A percentile compares a stretch with the other conserved stretches of the same genome.
phyloP scores from a whole-genome alignment of 1,284 basidiomycete species.

The Pterulicium gracile region DNA sequence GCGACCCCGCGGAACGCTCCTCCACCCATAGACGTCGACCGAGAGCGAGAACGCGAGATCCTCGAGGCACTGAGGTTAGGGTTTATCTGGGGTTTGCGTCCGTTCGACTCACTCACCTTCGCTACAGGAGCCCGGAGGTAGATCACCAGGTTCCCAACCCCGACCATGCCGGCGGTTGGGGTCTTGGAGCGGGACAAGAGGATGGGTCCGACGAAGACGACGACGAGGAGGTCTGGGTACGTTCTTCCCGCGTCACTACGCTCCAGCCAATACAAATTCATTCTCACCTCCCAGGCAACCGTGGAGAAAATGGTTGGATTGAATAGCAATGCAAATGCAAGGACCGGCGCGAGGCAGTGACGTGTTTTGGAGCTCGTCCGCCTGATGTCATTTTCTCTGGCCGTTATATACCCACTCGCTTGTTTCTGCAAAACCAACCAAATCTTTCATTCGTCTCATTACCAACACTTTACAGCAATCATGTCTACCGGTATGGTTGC shows the following conservation, averaged over 20 bases:
- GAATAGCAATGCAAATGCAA: conserved; percentile 23
- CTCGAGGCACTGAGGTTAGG: conserved; percentile 43
- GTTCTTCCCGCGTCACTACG: no score
- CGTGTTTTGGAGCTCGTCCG: no score
- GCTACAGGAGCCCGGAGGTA: conserved; percentile 39
- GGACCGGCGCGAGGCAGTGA: no score
- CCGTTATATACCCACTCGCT: no score
- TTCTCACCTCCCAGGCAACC: conserved; percentile 27
- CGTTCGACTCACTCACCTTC: no score
- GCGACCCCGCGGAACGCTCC: conserved; percentile 35
- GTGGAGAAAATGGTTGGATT: conserved; percentile 61
- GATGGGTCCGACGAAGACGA: conserved; percentile 34
- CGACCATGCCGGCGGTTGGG: conserved; percentile 53
- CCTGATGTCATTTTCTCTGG: no score
- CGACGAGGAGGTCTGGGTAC: conserved; percentile 45
- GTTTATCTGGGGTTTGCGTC: no score
- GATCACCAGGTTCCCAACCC: conserved; percentile 19
- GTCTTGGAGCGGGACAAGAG: conserved; percentile 45
- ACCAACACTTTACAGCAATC: background rate
- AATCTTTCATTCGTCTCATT: background rate
- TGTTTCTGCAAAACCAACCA: no score
- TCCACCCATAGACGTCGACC: conserved; percentile 23
- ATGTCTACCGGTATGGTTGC: background rate
- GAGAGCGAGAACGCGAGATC: conserved; percentile 43
- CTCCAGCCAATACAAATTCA: no score